These are phyloP conservation scores for Peronospora belbahrii DNA, from an alignment of 352 stramenopile species.

Conservation along the genomic window DNA sequence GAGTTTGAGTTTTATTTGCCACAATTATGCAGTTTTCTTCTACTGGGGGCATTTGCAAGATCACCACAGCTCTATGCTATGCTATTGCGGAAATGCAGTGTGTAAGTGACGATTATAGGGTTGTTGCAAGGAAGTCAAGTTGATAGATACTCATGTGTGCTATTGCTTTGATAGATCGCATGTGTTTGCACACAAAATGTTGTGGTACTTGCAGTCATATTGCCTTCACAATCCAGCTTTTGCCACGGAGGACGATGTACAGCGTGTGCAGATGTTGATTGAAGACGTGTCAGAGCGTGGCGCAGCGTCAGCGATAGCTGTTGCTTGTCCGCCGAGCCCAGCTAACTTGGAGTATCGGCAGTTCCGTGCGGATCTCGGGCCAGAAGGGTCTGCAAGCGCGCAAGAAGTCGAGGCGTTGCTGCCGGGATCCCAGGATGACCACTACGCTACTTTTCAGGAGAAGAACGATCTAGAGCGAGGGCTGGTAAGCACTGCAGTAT, in stretches of 20 bases:
- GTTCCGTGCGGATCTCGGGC: conserved; percentile 13
- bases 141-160: neutral
- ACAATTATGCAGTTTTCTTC: conserved; percentile 77
- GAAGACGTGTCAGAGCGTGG: conserved; percentile 66
- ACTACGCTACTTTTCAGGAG: conserved; percentile 61
- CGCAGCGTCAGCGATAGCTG: conserved; percentile 29
- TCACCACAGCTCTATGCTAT: conserved; percentile 61
- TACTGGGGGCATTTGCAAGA: conserved; percentile 56
- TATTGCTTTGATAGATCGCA: conserved; percentile 41
- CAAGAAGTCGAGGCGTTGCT: conserved; percentile 53
- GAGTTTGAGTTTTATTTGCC: conserved; percentile 84
- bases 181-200: conserved; percentile 79
- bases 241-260: conserved; percentile 37
- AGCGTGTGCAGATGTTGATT: conserved; percentile 72
- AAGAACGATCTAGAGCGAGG: conserved; percentile 43
- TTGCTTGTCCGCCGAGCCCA: conserved; percentile 30
- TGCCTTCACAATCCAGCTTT: conserved; percentile 59
- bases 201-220: conserved; percentile 81
- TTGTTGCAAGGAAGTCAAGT: neutral
- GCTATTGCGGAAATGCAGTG: conserved; percentile 69
- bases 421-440: conserved; percentile 39
- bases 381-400: conserved; percentile 19
- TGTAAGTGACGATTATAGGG: conserved; percentile 31
- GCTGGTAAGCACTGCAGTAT: conserved; percentile 1
- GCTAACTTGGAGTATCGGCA: conserved; percentile 19